These are phyloP conservation scores for Cercis canadensis DNA, from an alignment of 306 rosid genomes.

Conservation along the genomic window DNA sequence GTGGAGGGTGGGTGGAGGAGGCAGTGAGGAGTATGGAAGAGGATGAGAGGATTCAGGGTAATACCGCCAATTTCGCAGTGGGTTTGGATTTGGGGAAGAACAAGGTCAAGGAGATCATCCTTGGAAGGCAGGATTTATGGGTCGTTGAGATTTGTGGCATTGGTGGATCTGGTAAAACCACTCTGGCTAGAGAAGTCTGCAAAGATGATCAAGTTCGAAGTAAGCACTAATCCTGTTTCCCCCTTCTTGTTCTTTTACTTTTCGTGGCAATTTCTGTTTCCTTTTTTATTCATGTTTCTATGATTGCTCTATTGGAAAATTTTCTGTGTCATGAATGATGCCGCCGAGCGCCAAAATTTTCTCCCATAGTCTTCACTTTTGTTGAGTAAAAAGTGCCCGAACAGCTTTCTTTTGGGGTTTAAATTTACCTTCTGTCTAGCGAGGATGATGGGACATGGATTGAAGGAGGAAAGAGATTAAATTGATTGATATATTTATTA, in stretches of 20 bases:
- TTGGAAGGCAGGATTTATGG: constrained; percentile 49
- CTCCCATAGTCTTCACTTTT: no score
- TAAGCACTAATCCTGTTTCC: constrained; percentile 38
- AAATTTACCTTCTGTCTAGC: neutral
- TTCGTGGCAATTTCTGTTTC: neutral
- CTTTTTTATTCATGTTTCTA: neutral
- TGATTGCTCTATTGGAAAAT: neutral
- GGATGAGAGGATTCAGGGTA: constrained; percentile 50
- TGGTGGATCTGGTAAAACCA: constrained; percentile 97
- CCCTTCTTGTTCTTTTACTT: neutral
- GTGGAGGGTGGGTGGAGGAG: constrained; percentile 71
- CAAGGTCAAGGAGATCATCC: constrained; percentile 65
- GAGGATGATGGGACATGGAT: no score
- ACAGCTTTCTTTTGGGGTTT: neutral
- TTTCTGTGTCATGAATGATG: neutral
- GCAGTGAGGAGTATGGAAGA: constrained; percentile 64
- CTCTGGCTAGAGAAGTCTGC: constrained; percentile 77
- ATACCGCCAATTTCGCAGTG: constrained; percentile 52
- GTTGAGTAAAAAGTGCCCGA: no score
- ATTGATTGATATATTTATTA: neutral
- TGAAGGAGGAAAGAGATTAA: neutral
- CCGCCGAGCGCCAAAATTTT: no score
- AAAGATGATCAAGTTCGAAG: constrained; percentile 75
- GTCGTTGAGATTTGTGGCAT: constrained; percentile 78
- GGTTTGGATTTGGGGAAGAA: constrained; percentile 66